phyloP scores from a whole-genome alignment of 371 early-diverging fungal genomes.

The Mortierella sp. region DNA sequence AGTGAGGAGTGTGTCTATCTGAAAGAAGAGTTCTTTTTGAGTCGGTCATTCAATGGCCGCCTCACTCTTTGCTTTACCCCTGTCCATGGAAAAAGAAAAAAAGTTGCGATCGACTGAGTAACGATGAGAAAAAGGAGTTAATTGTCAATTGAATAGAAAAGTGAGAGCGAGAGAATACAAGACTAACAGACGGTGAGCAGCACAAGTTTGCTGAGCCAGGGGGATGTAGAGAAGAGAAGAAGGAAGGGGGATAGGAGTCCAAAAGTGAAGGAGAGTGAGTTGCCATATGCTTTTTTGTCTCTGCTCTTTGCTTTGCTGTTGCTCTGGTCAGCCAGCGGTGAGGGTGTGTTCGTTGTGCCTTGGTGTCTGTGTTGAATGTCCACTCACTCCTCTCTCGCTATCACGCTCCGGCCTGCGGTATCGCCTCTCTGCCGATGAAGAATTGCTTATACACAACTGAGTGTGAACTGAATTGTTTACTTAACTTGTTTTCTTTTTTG shows the following conservation, averaged over 20 bases:
- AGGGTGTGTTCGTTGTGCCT: neutral
- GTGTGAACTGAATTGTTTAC: neutral
- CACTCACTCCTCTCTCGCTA: neutral
- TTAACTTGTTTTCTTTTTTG: neutral
- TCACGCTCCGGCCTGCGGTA: constrained; percentile 10
- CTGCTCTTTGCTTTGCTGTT: neutral
- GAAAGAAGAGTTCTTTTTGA: neutral
- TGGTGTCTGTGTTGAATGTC: neutral
- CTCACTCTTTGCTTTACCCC: neutral
- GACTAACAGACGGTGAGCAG: neutral
- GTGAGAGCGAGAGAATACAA: neutral
- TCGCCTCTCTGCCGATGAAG: constrained; percentile 14
- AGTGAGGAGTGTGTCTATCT: neutral
- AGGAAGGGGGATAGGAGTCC: constrained; percentile 5
- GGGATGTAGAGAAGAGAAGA: neutral
- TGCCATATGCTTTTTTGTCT: constrained; percentile 8
- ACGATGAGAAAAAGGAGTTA: neutral
- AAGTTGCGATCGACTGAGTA: constrained; percentile 10
- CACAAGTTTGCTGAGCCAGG: constrained; percentile 5
- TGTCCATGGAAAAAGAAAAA: neutral
- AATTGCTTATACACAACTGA: neutral
- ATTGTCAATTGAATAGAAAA: neutral
- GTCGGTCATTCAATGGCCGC: neutral
- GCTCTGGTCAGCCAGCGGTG: neutral
- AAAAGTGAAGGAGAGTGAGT: neutral